Conservation (phyloP, 352 stramenopile genomes). For the Pythium insidiosum region DNA sequence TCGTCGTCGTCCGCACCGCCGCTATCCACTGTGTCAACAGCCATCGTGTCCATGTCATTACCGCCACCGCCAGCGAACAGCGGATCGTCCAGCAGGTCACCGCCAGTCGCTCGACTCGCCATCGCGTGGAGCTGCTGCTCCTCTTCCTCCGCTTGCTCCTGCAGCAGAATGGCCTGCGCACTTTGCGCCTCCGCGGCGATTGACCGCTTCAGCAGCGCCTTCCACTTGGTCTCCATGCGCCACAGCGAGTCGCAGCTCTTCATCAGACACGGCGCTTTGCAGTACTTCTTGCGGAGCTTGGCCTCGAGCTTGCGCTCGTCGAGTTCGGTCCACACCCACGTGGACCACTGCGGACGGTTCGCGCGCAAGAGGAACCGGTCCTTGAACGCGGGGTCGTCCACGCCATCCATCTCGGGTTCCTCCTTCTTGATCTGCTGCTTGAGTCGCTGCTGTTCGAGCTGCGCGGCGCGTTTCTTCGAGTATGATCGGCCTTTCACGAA, state of each 20-base stretch:
- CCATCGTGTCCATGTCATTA: constrained; percentile 21
- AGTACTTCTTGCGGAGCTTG: constrained; percentile 61
- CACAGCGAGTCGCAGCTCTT: constrained; percentile 50
- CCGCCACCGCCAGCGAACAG: constrained; percentile 9
- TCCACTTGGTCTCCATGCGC: constrained; percentile 65
- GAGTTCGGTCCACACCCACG: constrained; percentile 66
- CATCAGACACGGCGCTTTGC: constrained; percentile 33
- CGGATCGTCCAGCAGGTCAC: constrained; percentile 27
- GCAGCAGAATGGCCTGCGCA: constrained; percentile 54
- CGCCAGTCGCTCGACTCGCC: constrained; percentile 2
- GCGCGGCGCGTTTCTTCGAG: constrained; percentile 26
- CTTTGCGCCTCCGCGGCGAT: constrained; percentile 46
- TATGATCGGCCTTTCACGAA: constrained; percentile 76
- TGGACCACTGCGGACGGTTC: constrained; percentile 47
- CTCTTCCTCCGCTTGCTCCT: constrained; percentile 58
- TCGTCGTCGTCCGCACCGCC: constrained; percentile 25
- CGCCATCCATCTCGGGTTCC: constrained; percentile 35
- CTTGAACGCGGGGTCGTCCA: constrained; percentile 59
- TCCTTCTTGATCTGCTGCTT: constrained; percentile 23
- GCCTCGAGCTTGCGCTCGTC: constrained; percentile 36
- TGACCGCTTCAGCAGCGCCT: constrained; percentile 32
- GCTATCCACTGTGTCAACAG: constrained; percentile 8
- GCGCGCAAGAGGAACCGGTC: constrained; percentile 49
- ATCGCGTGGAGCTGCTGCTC: constrained; percentile 47
- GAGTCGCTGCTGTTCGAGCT: constrained; percentile 27